Conservation (phyloP, 768 basidiomycete species). For the Mrakia gelida region DNA sequence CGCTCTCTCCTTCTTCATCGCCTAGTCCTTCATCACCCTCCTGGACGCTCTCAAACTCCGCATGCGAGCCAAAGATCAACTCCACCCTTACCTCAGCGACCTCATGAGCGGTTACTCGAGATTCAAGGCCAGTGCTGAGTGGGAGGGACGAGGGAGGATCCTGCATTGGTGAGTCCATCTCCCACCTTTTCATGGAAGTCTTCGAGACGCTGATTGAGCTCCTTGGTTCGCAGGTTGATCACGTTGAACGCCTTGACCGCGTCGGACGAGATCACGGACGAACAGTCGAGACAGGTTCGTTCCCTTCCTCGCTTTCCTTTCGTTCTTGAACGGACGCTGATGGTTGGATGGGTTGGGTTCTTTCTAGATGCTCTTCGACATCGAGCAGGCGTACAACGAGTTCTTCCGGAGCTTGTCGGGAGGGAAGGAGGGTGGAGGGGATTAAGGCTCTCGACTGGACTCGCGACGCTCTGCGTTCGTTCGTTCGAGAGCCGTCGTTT, state of each 20-base stretch:
- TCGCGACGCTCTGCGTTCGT: no score
- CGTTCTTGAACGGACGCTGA: neutral
- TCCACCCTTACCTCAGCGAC: slow-evolving; percentile 90
- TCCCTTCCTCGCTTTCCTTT: neutral
- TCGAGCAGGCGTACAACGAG: slow-evolving; percentile 91
- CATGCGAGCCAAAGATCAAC: slow-evolving; percentile 91
- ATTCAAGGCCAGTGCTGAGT: slow-evolving; percentile 91
- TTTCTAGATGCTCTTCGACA: slow-evolving; percentile 81
- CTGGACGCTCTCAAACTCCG: slow-evolving; percentile 95
- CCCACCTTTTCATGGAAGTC: neutral
- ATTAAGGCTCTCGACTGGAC: neutral
- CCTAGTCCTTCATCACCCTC: slow-evolving; percentile 91
- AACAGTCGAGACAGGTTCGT: slow-evolving; percentile 80
- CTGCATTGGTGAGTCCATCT: slow-evolving; percentile 68
- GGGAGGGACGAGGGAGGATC: slow-evolving; percentile 92
- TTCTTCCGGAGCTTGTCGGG: slow-evolving; percentile 57
- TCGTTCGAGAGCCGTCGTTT: no score
- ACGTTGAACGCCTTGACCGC: slow-evolving; percentile 96
- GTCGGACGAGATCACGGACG: slow-evolving; percentile 90
- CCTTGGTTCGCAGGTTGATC: slow-evolving; percentile 64
- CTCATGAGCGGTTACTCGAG: slow-evolving; percentile 90
- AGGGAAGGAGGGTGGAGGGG: slow-evolving; percentile 19
- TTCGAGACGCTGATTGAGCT: neutral
- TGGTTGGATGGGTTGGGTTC: slow-evolving; percentile 6
- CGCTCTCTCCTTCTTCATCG: neutral